Evolutionary conservation across 495 filamentous ascomycete species (phyloP).

Genomic region (Talaromyces proteolyticus): DNA sequence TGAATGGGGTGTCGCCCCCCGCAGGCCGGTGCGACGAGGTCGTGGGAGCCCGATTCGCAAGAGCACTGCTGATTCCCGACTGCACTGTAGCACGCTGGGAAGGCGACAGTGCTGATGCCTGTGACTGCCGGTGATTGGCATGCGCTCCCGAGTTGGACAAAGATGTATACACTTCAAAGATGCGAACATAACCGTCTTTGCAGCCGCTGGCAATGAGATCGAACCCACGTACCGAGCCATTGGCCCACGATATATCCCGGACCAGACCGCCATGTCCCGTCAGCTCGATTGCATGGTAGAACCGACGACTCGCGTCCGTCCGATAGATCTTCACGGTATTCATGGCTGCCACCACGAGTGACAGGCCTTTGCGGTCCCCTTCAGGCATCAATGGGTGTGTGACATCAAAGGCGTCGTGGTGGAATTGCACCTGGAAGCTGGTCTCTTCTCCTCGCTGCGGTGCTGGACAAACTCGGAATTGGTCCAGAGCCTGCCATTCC

Average conservation of each 20-base stretch:
- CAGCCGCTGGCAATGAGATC: constrained; percentile 89
- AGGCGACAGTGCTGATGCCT: constrained; percentile 25
- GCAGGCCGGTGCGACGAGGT: constrained; percentile 26
- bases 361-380: constrained; percentile 65
- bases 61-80: constrained; percentile 45
- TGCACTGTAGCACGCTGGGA: constrained; percentile 32
- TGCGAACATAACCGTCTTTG: constrained; percentile 81
- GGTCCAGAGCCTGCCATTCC: constrained; percentile 69
- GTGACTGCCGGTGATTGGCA: constrained; percentile 19
- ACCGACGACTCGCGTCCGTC: constrained; percentile 58
- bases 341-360: constrained; percentile 79
- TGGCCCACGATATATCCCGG: constrained; percentile 90
- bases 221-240: constrained; percentile 76
- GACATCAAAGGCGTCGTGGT: constrained; percentile 74
- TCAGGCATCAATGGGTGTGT: constrained; percentile 71
- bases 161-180: constrained; percentile 70
- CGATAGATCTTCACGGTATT: constrained; percentile 74
- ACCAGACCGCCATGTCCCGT: constrained; percentile 66
- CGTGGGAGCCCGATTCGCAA: constrained; percentile 34
- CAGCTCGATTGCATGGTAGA: constrained; percentile 77
- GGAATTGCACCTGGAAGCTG: constrained; percentile 77
- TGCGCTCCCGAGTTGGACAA: constrained; percentile 21
- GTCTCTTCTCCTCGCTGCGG: constrained; percentile 74
- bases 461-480: constrained; percentile 55
- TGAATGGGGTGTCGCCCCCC: constrained; percentile 29